Evolutionary conservation across 148 eudicot species (phyloP).

Genomic region (Vaccinium darrowii): DNA sequence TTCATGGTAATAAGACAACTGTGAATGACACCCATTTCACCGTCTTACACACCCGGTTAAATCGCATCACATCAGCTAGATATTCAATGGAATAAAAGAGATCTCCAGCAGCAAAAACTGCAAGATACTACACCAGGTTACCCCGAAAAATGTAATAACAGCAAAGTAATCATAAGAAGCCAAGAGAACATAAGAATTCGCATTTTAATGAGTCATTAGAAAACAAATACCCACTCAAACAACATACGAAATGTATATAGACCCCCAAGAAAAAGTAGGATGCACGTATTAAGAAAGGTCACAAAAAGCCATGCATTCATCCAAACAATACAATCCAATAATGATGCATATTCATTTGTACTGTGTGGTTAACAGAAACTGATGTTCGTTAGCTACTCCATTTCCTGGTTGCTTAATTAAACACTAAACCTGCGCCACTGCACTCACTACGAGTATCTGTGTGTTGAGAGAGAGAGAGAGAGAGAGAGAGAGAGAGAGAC

Average conservation of each 20-base stretch:
- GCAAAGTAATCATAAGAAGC: not conserved
- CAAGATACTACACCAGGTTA: not conserved
- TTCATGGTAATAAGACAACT: not conserved
- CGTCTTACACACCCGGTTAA: not conserved
- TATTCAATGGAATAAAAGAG: not conserved
- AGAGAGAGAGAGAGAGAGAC: constrained; percentile 34
- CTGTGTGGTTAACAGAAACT: not conserved
- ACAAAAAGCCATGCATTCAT: not conserved
- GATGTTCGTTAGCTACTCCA: not conserved
- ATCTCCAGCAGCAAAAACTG: not conserved
- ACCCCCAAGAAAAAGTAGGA: not conserved
- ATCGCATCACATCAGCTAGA: not conserved
- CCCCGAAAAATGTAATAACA: not conserved
- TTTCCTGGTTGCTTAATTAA: constrained; percentile 2
- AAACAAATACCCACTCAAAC: not conserved
- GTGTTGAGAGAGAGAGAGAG: constrained; percentile 7
- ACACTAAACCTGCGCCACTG: not conserved
- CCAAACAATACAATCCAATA: not conserved
- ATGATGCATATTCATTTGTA: not conserved
- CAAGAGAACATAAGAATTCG: not conserved
- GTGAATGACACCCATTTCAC: not conserved
- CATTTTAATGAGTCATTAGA: not conserved
- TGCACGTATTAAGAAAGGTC: not conserved
- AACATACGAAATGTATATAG: not conserved
- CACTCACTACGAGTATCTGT: not conserved